Base-by-base conservation (phyloP, 2,329 filamentous ascomycete species). In the Neurospora sp. region DNA sequence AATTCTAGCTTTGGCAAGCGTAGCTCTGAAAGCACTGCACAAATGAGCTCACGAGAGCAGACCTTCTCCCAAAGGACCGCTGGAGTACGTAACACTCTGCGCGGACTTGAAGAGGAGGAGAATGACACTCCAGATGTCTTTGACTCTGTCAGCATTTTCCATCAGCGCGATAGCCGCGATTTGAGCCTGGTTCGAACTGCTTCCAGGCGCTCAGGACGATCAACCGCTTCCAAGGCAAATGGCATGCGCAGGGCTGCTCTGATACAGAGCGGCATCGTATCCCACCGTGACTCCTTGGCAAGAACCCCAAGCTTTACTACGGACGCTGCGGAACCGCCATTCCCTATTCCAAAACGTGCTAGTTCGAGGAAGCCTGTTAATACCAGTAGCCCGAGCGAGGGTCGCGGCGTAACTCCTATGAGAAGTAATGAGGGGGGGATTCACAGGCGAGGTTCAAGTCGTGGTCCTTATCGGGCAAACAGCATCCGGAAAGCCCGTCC, bases 321-420 rank as follows among this genome's bases (percentile, higher is more conserved):
- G 67, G 92, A 88, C 71, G 71, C 82, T 69, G 81, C 79, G 38
- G 84, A 88, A 68, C 94, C 96, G 37, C 96, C 96, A 0, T 97
- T 97, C 82, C 94, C 96, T 0, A 97, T 99, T 6, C 96, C 96
- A 0, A 90, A 90, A 3, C 86, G 96, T 70, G 92, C 92, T 38
- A 98, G 95, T 80, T 99, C 94, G 6, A 88, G 93, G 71, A 89
- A 91, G 75, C 86, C 90, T 28, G 80, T 89, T 71, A 90, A 86
- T 74, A 83, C 86, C 67, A 93, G 91, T 77, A 83, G 84, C 2
- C 84, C 85, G 0, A 88, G 87, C 72, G 93, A 97, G 72, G 91
- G 91, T 3, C 89, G 89, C 52, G 52, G 28, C 6, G 86, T 88
- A 72, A 97, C 92, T 77, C 93, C 93, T 1, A 93, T 90, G 0